Base-by-base conservation (phyloP, 1,284 basidiomycete species). In the Tilletiopsis washingtonensis region DNA sequence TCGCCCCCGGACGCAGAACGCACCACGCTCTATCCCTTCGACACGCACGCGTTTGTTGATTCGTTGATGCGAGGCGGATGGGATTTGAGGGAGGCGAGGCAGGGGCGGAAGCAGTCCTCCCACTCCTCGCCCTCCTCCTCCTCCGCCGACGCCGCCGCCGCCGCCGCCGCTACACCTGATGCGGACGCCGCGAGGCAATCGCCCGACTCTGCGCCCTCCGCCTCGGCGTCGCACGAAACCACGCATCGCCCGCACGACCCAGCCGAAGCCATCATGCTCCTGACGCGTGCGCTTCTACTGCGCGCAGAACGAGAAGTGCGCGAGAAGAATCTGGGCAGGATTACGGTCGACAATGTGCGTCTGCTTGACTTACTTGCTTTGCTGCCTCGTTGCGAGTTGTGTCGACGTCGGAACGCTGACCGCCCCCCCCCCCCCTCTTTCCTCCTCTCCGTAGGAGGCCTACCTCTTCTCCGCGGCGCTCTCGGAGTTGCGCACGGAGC, bases 381-480 rank as follows among this genome's bases (percentile, higher is more conserved):
- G 15, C 23, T 4, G 29, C 34, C 12, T 40, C 23, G 29, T 44
- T 40, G 53, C 45, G 15, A 12, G 20, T n/a, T n/a, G n/a, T n/a
- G n/a, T n/a, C n/a, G n/a, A n/a, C n/a, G n/a, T n/a, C n/a, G n/a
- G n/a, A n/a, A n/a, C n/a, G n/a, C n/a, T n/a, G n/a, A n/a, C n/a
- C n/a, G n/a, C n/a, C n/a, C n/a, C n/a, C n/a, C 7, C 5, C n/a
- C 12, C 11, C 40, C 32, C 20, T 12, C 32, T 38, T n/a, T 5
- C 56, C n/a, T n/a, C n/a, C n/a, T n/a, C n/a, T n/a, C n/a, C 64
- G 54, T 63, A 70, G 39, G 65, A 93, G 82, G 89, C 90, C 11
- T 99, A 99, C 74, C 79, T 97, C 23, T 97, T 96, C 75, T 83
- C 84, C 47, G 93, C 94, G 9, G 94, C 93, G 0, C 74, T 98